Evolutionary conservation across 257 asterid genomes (phyloP).

Genomic region (Euphrasia confusa): DNA sequence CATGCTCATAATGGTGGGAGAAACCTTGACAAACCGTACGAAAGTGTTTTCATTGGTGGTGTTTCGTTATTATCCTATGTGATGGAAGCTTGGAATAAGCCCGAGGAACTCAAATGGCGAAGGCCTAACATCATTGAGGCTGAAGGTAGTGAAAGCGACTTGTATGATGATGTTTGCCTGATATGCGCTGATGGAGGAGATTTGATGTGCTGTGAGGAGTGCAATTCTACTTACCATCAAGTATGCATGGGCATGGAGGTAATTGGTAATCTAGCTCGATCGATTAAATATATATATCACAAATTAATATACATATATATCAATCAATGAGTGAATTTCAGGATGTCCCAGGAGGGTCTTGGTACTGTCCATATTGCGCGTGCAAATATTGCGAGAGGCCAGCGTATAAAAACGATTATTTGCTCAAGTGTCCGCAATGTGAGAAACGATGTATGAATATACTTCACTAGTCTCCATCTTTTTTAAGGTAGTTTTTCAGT

Average conservation of each 20-base stretch:
- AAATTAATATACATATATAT: too few relatives aligned
- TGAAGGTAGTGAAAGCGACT: constrained; percentile 17
- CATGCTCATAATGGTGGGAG: too few relatives aligned
- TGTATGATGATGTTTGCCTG: constrained; percentile 49
- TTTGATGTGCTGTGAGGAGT: constrained; percentile 48
- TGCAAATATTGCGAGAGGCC: constrained; percentile 28
- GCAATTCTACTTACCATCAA: constrained; percentile 56
- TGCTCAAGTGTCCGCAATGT: too few relatives aligned
- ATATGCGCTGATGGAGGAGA: constrained; percentile 59
- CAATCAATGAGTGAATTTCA: background rate
- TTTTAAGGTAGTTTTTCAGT: too few relatives aligned
- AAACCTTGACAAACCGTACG: too few relatives aligned
- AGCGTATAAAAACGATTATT: background rate
- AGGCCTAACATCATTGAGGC: background rate
- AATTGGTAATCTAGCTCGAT: background rate
- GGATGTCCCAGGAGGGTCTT: constrained; percentile 23
- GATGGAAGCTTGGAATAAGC: too few relatives aligned
- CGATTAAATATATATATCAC: too few relatives aligned
- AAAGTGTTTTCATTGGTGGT: too few relatives aligned
- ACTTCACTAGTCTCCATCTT: too few relatives aligned
- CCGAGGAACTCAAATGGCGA: too few relatives aligned
- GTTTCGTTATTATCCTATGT: too few relatives aligned
- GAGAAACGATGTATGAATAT: too few relatives aligned
- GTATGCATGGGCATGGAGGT: constrained; percentile 36
- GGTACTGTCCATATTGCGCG: constrained; percentile 31